Evolutionary conservation across 1,284 basidiomycete species (phyloP).

Genomic region (Trichosporon sp.): DNA sequence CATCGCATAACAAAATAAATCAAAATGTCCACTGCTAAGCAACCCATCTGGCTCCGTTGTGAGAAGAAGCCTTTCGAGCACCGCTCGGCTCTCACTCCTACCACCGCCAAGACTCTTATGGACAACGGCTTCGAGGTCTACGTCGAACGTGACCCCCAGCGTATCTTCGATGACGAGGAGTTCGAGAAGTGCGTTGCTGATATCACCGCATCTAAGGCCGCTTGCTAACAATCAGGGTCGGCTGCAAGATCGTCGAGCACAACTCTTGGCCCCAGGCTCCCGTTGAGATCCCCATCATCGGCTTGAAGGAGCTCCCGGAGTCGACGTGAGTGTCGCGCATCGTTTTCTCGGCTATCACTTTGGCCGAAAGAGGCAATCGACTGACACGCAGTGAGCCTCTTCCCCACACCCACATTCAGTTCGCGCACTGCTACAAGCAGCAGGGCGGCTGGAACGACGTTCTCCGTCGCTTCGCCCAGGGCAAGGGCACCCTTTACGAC

Average conservation of each 20-base stretch:
- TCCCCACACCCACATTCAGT: constrained; percentile 94
- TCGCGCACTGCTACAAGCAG: constrained; percentile 97
- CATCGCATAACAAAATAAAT: constrained; percentile 21
- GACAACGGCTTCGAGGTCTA: constrained; percentile 85
- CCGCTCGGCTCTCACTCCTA: constrained; percentile 87
- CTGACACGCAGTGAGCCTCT: constrained; percentile 57
- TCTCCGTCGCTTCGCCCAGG: constrained; percentile 78
- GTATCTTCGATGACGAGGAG: constrained; percentile 92
- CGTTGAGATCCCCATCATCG: constrained; percentile 73
- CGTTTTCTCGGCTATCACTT: not conserved
- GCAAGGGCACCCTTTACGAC: constrained; percentile 87
- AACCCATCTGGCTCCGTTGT: constrained; percentile 77
- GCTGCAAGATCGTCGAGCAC: constrained; percentile 81
- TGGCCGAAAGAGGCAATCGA: not conserved
- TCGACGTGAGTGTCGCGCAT: constrained; percentile 53
- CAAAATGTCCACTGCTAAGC: constrained; percentile 38
- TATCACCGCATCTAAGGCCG: not conserved
- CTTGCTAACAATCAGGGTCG: constrained; percentile 58
- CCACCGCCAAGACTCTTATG: constrained; percentile 83
- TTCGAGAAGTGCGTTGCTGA: constrained; percentile 70
- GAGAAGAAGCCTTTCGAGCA: constrained; percentile 93
- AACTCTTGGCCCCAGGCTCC: constrained; percentile 83
- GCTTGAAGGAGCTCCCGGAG: constrained; percentile 88
- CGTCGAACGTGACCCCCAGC: constrained; percentile 88
- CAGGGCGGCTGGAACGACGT: constrained; percentile 91